phyloP scores from a whole-genome alignment of 495 filamentous ascomycete genomes.

The Lophiotrema nucula region DNA sequence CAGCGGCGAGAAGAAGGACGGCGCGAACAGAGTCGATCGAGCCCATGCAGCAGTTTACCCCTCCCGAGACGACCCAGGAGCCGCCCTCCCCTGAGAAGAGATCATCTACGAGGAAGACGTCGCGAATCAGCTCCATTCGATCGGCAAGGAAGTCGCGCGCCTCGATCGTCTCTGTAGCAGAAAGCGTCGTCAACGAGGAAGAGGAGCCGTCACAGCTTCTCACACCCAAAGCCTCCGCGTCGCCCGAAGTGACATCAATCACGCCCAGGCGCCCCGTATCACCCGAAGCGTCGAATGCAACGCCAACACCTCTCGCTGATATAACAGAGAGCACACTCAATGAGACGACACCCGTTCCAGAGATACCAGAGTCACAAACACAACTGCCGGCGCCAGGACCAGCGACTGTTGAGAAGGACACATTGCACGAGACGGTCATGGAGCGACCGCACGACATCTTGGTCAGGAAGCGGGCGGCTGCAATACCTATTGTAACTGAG shows the following conservation, averaged over 20 bases:
- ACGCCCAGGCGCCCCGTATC: neutral
- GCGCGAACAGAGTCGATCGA: conserved; percentile 51
- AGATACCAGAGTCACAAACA: neutral
- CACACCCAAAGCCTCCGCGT: conserved; percentile 47
- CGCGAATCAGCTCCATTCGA: conserved; percentile 61
- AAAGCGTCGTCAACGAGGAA: conserved; percentile 34
- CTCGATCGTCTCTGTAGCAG: conserved; percentile 40
- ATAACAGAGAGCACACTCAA: conserved; percentile 74
- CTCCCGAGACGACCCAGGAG: conserved; percentile 54
- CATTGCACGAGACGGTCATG: conserved; percentile 68
- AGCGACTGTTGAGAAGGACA: conserved; percentile 56
- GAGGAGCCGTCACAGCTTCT: conserved; percentile 46
- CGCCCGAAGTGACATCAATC: conserved; percentile 38
- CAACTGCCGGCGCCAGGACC: too few relatives aligned
- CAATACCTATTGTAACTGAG: conserved; percentile 64
- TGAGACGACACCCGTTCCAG: conserved; percentile 43
- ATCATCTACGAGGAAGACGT: conserved; percentile 63
- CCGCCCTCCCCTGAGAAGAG: conserved; percentile 65
- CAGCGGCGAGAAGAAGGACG: conserved; percentile 37
- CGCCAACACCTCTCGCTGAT: conserved; percentile 68
- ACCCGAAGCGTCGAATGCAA: neutral
- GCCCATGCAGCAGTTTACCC: conserved; percentile 59
- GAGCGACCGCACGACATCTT: conserved; percentile 95
- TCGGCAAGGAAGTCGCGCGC: conserved; percentile 56
- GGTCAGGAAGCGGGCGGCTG: conserved; percentile 75